Evolutionary conservation across 352 stramenopile genomes (phyloP), one percentile per base, ranked within the genome.

Genomic region (Phytophthora tentaculata): DNA sequence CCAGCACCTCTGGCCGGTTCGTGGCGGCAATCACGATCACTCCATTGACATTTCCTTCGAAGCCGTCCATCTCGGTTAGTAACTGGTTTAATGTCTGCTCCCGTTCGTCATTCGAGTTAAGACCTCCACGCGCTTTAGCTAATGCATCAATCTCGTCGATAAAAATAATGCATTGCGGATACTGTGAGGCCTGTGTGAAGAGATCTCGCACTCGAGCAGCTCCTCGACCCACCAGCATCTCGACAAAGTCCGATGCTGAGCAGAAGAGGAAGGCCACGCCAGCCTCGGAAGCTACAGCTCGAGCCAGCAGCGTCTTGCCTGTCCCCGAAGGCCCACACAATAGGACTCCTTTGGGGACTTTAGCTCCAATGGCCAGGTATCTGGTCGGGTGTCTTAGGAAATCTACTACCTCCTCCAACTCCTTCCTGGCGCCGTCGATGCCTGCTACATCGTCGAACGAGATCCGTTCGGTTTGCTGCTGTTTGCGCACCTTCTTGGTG

Each of bases 61-160:
- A 86, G 70, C 86, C 96, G 67, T 97, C 89, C 88, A 97, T 97
- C 62, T 95, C 86, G 2, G 85, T 94, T 45, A 96, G 67, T 43
- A 97, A 72, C 61, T 98, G 94, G 81, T 99, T 99, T 35, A 98
- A 76, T 56, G 96, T 99, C 68, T 98, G 95, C 67, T 99, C 96
- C 43, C 95, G 90, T 70, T 99, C 96, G 75, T 99, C 96, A 71
- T 98, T 98, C 44, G 86, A 92, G 69, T 94, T 95, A 41, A 96
- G 71, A 1, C 91, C 91, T 10, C 90, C 88, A n/a, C 91, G 80
- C 0, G 86, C 86, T 53, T 94, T 94, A 22, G 88, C 87, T 14
- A 99, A 80, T 22, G 96, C 95, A 83, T 99, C 96, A 69, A 99
- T 98, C 64, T 99, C 96, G 76, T 99, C 96, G 67, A 99, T 98